Percentiles rank a stretch among this genome's conserved stretches.
phyloP scores from a whole-genome alignment of 345 rosid species.

The Cardamine resedifolia region DNA sequence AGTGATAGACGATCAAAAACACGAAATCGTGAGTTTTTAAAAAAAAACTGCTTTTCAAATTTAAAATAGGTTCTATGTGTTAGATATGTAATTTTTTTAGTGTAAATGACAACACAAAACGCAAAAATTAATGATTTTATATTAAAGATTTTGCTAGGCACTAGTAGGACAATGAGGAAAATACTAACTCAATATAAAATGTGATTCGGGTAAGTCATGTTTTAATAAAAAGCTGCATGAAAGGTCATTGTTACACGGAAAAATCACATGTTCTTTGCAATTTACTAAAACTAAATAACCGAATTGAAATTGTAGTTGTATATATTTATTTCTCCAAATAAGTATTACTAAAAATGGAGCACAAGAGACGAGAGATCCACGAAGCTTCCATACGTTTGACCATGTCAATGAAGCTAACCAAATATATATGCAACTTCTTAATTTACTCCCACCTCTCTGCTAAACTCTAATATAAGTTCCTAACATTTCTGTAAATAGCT shows the following conservation, averaged over 20 bases:
- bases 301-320: background rate
- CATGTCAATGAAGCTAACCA: background rate
- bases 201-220: background rate
- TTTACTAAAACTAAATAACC: background rate
- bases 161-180: too few species aligned
- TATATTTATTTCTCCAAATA: background rate
- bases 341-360: slow-evolving; percentile 3
- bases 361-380: slow-evolving; percentile 18
- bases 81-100: too few species aligned
- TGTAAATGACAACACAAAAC: too few species aligned
- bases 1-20: too few species aligned
- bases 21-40: too few species aligned
- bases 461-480: slow-evolving; percentile 8
- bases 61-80: too few species aligned
- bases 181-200: background rate
- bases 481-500: slow-evolving; percentile 18
- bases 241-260: background rate
- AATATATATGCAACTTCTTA: slow-evolving; percentile 5
- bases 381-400: slow-evolving; percentile 6
- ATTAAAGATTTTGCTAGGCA: too few species aligned
- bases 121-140: too few species aligned
- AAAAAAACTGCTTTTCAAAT: too few species aligned
- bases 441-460: background rate
- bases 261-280: background rate
- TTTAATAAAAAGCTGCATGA: background rate